Evolutionary conservation across 2,329 filamentous ascomycete species (phyloP).

Genomic region (Colletotrichum godetiae): DNA sequence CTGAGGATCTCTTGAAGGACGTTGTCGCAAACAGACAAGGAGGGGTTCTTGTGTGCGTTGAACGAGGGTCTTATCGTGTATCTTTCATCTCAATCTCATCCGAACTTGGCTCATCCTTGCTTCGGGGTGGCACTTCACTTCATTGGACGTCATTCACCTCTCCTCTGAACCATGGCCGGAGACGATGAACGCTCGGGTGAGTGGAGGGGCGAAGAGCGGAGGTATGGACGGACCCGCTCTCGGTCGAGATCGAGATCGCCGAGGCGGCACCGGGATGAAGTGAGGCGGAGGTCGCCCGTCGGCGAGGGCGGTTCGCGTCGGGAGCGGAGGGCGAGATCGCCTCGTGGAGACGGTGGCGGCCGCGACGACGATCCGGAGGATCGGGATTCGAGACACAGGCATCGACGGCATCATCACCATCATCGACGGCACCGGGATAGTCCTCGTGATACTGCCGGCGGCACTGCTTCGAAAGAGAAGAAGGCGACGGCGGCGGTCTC

Average conservation of each 20-base stretch:
- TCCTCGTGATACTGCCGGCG: not conserved
- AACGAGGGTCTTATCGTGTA: not conserved
- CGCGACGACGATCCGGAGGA: not conserved
- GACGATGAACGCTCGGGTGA: not conserved
- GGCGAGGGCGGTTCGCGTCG: slow-evolving; percentile 4
- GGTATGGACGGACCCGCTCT: not conserved
- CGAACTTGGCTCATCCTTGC: not conserved
- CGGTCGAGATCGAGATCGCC: slow-evolving; percentile 25
- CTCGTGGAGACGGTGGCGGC: not conserved
- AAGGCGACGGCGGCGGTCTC: slow-evolving; percentile 7
- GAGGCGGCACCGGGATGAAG: slow-evolving; percentile 18
- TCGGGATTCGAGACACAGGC: not conserved
- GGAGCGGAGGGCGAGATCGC: not conserved
- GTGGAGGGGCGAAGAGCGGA: not conserved
- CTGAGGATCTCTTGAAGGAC: not conserved
- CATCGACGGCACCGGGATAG: slow-evolving; percentile 27
- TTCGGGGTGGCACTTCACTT: not conserved
- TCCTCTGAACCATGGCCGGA: not conserved
- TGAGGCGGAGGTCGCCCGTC: slow-evolving; percentile 26
- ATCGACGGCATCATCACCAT: slow-evolving; percentile 32
- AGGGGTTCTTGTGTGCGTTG: not conserved
- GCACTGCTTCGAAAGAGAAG: slow-evolving; percentile 4
- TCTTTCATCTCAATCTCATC: not conserved
- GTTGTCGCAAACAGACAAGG: not conserved
- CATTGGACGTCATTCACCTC: not conserved